A percentile compares a stretch with the other conserved stretches of the same genome.
Conservation (phyloP, 768 basidiomycete genomes). For the Boletus reticuloceps region DNA sequence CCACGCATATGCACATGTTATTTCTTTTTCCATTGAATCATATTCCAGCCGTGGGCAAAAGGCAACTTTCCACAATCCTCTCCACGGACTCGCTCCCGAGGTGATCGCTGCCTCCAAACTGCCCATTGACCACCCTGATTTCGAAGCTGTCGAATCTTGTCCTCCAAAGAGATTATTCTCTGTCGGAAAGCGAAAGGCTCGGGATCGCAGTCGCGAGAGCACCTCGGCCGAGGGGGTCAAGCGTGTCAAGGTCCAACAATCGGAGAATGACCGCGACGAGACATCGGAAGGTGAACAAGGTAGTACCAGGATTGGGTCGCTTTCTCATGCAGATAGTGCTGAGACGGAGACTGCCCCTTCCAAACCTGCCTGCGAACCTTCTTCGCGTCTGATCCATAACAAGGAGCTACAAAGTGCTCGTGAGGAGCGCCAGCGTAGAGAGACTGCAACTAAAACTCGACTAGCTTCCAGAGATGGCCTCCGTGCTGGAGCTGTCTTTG, state of each 20-base stretch:
- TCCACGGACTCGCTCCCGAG: slow-evolving; percentile 50
- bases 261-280: slow-evolving; percentile 4
- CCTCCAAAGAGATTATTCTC: slow-evolving; percentile 58
- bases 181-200: slow-evolving; percentile 26
- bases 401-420: slow-evolving; percentile 16
- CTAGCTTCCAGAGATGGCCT: slow-evolving; percentile 27
- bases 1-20: neutral
- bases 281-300: slow-evolving; percentile 19
- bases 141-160: slow-evolving; percentile 52
- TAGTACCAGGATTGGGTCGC: neutral
- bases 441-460: slow-evolving; percentile 20
- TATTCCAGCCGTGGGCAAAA: slow-evolving; percentile 64
- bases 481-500: slow-evolving; percentile 28
- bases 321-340: neutral
- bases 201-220: slow-evolving; percentile 24
- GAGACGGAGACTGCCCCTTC: slow-evolving; percentile 5
- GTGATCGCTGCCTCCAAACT: slow-evolving; percentile 43
- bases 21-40: neutral
- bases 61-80: slow-evolving; percentile 59
- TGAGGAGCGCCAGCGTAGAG: slow-evolving; percentile 26
- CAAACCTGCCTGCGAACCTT: neutral
- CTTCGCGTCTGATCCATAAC: neutral
- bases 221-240: slow-evolving; percentile 12
- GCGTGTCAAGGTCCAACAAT: slow-evolving; percentile 5
- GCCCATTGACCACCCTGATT: slow-evolving; percentile 64